Evolutionary conservation across 495 filamentous ascomycete species (phyloP).

Genomic region (Penicillium fimorum): DNA sequence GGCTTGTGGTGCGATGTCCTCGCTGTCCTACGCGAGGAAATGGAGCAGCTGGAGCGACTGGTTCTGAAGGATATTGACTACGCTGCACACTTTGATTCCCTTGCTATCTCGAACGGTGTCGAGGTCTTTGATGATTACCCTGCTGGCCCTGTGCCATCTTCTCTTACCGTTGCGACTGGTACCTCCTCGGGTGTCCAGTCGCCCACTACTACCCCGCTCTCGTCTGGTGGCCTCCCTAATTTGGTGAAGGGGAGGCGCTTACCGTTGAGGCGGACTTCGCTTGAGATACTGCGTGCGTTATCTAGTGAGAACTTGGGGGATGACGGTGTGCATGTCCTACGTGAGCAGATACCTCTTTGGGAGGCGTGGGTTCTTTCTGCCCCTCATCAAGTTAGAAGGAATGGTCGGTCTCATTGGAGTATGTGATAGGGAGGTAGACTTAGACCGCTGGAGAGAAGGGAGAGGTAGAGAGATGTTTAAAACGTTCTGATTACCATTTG

Average conservation of each 20-base stretch:
- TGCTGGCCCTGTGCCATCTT: neutral
- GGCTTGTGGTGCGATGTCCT: slow-evolving; percentile 63
- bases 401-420: slow-evolving; percentile 8
- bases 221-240: slow-evolving; percentile 1
- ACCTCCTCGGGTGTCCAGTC: neutral
- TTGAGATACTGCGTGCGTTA: slow-evolving; percentile 26
- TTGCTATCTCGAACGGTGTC: slow-evolving; percentile 24
- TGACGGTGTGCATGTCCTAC: slow-evolving; percentile 52
- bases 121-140: slow-evolving; percentile 22
- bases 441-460: neutral
- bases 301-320: slow-evolving; percentile 56
- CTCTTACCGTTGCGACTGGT: slow-evolving; percentile 19
- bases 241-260: slow-evolving; percentile 14
- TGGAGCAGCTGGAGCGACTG: slow-evolving; percentile 58
- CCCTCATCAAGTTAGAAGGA: slow-evolving; percentile 2
- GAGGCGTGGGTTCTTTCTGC: slow-evolving; percentile 61
- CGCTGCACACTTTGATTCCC: slow-evolving; percentile 51
- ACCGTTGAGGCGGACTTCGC: slow-evolving; percentile 21
- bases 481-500: neutral
- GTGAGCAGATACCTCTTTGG: slow-evolving; percentile 58
- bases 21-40: slow-evolving; percentile 52
- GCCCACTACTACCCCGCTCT: neutral
- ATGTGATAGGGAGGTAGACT: neutral
- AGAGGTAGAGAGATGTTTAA: neutral
- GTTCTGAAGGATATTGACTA: slow-evolving; percentile 63